Evolutionary conservation across 108 stramenopile species (phyloP).

Genomic region (Nitzschia sp.): DNA sequence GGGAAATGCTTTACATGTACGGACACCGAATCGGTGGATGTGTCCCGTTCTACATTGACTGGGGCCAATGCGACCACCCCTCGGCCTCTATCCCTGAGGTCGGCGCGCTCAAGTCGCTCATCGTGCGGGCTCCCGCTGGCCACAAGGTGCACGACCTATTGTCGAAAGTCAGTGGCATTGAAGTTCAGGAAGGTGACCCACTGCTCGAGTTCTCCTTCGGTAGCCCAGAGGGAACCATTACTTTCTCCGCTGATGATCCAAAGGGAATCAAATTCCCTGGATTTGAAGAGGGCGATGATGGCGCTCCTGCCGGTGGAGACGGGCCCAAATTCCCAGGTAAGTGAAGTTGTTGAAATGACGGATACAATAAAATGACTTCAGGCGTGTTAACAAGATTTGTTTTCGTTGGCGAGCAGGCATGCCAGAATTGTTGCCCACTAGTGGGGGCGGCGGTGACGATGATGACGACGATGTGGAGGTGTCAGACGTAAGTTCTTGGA

Average conservation of each 20-base stretch:
- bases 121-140: slow-evolving; percentile 42
- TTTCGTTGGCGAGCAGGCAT: slow-evolving; percentile 10
- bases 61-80: slow-evolving; percentile 56
- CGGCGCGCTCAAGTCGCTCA: slow-evolving; percentile 42
- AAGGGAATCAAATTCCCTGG: slow-evolving; percentile 55
- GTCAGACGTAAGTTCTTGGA: slow-evolving; percentile 2
- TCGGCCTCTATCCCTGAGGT: slow-evolving; percentile 48
- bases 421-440: slow-evolving; percentile 30
- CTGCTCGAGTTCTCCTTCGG: slow-evolving; percentile 48
- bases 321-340: slow-evolving; percentile 32
- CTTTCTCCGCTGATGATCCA: slow-evolving; percentile 44
- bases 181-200: slow-evolving; percentile 43
- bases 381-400: too few species aligned
- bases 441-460: slow-evolving; percentile 13
- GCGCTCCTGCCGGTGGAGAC: slow-evolving; percentile 19
- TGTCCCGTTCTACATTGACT: slow-evolving; percentile 57
- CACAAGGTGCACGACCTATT: slow-evolving; percentile 52
- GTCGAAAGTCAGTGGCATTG: slow-evolving; percentile 31
- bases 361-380: too few species aligned
- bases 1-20: slow-evolving; percentile 59
- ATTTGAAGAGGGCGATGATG: slow-evolving; percentile 46
- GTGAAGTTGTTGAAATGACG: neutral
- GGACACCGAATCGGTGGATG: slow-evolving; percentile 58
- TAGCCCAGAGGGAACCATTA: slow-evolving; percentile 55
- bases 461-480: slow-evolving; percentile 27